phyloP scores from a whole-genome alignment of 805 yeast genomes.

The Saccharomycopsis selenospora region DNA sequence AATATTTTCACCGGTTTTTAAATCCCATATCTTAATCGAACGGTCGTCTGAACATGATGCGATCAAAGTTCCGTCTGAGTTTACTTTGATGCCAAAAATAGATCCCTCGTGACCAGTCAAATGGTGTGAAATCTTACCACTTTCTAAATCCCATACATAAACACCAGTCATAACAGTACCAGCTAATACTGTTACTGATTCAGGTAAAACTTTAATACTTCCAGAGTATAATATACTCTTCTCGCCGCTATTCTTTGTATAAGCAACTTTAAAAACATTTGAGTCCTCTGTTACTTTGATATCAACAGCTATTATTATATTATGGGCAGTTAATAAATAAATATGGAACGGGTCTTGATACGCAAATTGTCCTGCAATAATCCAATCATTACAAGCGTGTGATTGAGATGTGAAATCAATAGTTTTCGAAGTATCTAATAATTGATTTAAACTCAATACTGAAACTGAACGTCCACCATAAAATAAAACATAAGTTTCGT shows the following conservation, averaged over 20 bases:
- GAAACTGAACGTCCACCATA: constrained; percentile 73
- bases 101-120: constrained; percentile 84
- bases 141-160: constrained; percentile 60
- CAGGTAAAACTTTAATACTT: constrained; percentile 43
- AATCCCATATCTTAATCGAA: constrained; percentile 71
- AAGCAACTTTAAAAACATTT: constrained; percentile 23
- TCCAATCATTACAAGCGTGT: constrained; percentile 69
- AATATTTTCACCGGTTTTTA: constrained; percentile 46
- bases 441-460: constrained; percentile 31
- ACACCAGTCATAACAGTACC: constrained; percentile 94
- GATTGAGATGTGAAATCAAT: constrained; percentile 28
- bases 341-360: constrained; percentile 27
- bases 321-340: constrained; percentile 72
- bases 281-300: constrained; percentile 22
- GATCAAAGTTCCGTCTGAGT: constrained; percentile 45
- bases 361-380: constrained; percentile 51
- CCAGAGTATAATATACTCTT: constrained; percentile 88
- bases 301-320: constrained; percentile 43
- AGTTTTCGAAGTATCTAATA: constrained; percentile 23
- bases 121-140: constrained; percentile 37
- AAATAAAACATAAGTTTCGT: constrained; percentile 28
- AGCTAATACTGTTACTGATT: constrained; percentile 56
- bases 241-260: constrained; percentile 44
- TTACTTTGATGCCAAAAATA: constrained; percentile 70
- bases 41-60: constrained; percentile 93